phyloP scores from a whole-genome alignment of 768 basidiomycete species.

The Pleurotus tuoliensis region DNA sequence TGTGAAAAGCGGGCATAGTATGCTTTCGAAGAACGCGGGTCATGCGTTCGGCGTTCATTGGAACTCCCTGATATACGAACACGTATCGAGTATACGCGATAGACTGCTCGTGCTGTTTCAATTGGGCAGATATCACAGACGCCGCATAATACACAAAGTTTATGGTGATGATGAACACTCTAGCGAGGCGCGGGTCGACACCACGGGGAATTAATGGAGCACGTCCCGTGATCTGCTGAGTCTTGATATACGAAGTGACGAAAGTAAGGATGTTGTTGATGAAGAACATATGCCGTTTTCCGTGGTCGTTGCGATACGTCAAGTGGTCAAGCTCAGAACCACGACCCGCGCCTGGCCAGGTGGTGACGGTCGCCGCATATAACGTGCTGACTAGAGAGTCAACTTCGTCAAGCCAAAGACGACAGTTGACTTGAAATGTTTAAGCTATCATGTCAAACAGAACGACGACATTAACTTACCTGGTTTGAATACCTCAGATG shows the following conservation, averaged over 20 bases:
- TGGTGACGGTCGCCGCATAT: slow-evolving; percentile 11
- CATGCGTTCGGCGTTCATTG: not conserved
- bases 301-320: slow-evolving; percentile 3
- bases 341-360: slow-evolving; percentile 12
- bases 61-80: slow-evolving; percentile 5
- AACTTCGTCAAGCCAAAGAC: slow-evolving; percentile 2
- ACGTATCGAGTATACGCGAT: slow-evolving; percentile 5
- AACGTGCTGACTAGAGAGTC: slow-evolving; percentile 9
- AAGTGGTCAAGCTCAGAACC: slow-evolving; percentile 15
- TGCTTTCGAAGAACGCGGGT: not conserved
- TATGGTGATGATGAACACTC: not conserved
- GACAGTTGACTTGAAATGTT: not conserved
- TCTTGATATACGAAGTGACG: slow-evolving; percentile 13
- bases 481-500: no score
- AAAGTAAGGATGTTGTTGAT: slow-evolving; percentile 14
- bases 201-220: not conserved
- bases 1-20: not conserved
- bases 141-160: slow-evolving; percentile 5
- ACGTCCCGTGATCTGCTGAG: slow-evolving; percentile 6
- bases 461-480: no score
- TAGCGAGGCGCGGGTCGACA: not conserved
- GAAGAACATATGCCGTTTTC: slow-evolving; percentile 8
- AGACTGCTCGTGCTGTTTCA: not conserved
- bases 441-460: no score
- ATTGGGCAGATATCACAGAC: not conserved